Percentiles rank a stretch among this genome's conserved stretches.
Conservation (phyloP, 106 monocot species). For the Phalaenopsis equestris region DNA sequence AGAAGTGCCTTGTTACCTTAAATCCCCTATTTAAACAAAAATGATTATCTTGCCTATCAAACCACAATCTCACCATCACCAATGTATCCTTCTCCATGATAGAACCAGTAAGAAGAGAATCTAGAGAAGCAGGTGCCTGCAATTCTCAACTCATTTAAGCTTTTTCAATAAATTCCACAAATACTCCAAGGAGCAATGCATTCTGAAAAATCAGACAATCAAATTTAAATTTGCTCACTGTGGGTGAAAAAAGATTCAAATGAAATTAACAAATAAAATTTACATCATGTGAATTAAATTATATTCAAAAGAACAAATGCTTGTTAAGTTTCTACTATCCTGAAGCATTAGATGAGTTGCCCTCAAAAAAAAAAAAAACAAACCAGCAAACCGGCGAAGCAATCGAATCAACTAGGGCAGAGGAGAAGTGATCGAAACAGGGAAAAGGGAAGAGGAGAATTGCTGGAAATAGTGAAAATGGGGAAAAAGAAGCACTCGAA, state of each 20-base stretch:
- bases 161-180: too few relatives aligned
- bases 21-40: background rate
- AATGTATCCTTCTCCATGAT: background rate
- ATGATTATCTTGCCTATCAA: background rate
- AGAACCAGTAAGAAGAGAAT: background rate
- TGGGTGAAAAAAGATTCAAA: background rate
- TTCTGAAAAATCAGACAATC: too few relatives aligned
- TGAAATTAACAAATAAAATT: background rate
- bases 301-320: background rate
- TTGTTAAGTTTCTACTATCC: background rate
- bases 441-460: too few relatives aligned
- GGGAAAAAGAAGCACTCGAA: too few relatives aligned
- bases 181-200: too few relatives aligned
- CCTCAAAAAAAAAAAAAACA: too few relatives aligned
- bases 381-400: too few relatives aligned
- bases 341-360: background rate
- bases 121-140: background rate
- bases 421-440: too few relatives aligned
- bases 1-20: too few relatives aligned
- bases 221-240: background rate
- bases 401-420: too few relatives aligned
- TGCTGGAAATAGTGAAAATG: too few relatives aligned
- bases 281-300: background rate
- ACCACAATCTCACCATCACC: background rate
- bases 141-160: too few relatives aligned